Evolutionary conservation across 768 basidiomycete species (phyloP), one percentile per base, ranked within the genome.

Genomic region (Trametes cingulata): DNA sequence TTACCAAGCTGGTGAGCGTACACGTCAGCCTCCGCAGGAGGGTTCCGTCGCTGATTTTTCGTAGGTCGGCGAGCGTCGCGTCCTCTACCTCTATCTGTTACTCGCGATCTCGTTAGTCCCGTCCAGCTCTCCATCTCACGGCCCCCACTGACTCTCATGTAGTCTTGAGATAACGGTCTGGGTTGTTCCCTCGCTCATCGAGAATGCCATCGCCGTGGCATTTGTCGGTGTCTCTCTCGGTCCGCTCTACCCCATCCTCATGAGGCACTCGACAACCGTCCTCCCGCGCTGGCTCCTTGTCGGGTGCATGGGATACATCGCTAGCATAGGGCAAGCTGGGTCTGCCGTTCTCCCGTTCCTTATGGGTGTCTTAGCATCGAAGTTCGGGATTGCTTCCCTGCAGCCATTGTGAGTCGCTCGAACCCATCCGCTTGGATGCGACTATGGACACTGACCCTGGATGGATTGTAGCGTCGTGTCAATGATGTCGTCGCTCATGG

Each of bases 301-400:
- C 0, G 84, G 82, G 50, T 69, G 75, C n/a, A 77, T 79, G 27
- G 79, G 75, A 1, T 74, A 72, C 71, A 76, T 77, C 29, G 68
- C 68, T 6, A 71, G 72, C 15, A 51, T 71, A 25, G 89, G 90
- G 0, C 85, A 87, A 67, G 84, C 87, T 1, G 90, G 90, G 19
- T 84, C 84, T 36, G 90, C 90, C 0, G 62, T 88, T 10, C 67
- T 91, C 5, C 89, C 91, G 0, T 91, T 92, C 64, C 78, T 90
- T 61, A 87, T 86, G 0, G 89, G 90, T 20, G 79, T 84, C 2
- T 78, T 92, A 20, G 82, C 90, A 9, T 78, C 78, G n/a, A 84
- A 77, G 62, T 81, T 84, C 35, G 89, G 80, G 0, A 87, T 89
- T 48, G 73, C 76, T 58, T 80, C 77, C 61, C 68, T 88, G 58